phyloP scores from a whole-genome alignment of 495 filamentous ascomycete species.

The Hypoxylon fragiforme region DNA sequence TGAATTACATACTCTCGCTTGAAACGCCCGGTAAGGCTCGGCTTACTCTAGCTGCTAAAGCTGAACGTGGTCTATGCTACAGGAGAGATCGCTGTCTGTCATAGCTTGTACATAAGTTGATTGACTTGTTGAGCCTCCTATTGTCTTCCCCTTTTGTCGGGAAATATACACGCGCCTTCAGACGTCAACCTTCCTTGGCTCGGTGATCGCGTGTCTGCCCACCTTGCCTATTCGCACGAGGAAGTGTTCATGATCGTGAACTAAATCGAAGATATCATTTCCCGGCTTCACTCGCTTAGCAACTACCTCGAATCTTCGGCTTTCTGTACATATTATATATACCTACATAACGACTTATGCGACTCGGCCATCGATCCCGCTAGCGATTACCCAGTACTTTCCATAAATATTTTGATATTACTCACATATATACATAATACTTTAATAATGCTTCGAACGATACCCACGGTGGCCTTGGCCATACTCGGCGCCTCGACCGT shows the following conservation, averaged over 20 bases:
- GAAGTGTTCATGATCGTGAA: slow-evolving; percentile 9
- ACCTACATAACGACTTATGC: slow-evolving; percentile 4
- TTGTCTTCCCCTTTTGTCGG: slow-evolving; percentile 5
- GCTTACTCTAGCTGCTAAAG: slow-evolving; percentile 18
- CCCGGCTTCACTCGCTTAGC: slow-evolving; percentile 20
- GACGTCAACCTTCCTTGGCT: too few species aligned
- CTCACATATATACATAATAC: too few species aligned
- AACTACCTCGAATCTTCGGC: slow-evolving; percentile 1
- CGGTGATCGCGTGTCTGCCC: neutral
- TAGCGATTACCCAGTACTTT: neutral
- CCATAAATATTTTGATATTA: neutral
- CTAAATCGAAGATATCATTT: slow-evolving; percentile 4
- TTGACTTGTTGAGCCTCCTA: slow-evolving; percentile 8
- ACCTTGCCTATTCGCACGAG: slow-evolving; percentile 9
- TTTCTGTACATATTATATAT: slow-evolving; percentile 9
- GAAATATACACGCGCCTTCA: slow-evolving; percentile 11
- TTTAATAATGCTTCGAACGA: slow-evolving; percentile 44
- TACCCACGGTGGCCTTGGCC: slow-evolving; percentile 45
- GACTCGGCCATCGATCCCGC: neutral
- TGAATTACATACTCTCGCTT: slow-evolving; percentile 19
- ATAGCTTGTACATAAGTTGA: slow-evolving; percentile 27
- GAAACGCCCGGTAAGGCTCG: slow-evolving; percentile 27
- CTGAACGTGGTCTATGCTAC: slow-evolving; percentile 13
- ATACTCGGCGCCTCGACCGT: slow-evolving; percentile 47
- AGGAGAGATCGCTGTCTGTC: slow-evolving; percentile 5